Evolutionary conservation across 2,329 filamentous ascomycete species (phyloP), one percentile per base, ranked within the genome.

Genomic region (Talaromyces piceae): DNA sequence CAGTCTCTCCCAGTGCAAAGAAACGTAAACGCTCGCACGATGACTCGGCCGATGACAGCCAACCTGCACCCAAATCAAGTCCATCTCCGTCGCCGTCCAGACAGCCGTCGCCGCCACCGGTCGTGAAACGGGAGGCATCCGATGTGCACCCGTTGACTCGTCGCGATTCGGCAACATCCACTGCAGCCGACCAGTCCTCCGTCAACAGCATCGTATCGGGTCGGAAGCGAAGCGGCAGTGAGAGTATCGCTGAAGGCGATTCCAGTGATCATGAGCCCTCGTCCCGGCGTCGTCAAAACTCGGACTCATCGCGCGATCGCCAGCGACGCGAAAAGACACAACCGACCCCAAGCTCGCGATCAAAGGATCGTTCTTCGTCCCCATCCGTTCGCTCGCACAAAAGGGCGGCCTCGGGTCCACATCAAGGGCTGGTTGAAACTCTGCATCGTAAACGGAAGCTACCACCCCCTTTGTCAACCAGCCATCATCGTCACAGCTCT

Each of bases 401-500:
- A 57, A 63, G 67, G 56, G 64, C 63, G 26, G 57, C 59, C 13
- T 71, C 69, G 23, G 66, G 66, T 16, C 63, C 65, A 18, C 67
- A 65, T 16, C 57, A 60, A 20, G 49, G 53, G 22, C 51, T 51
- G n/a, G 49, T 50, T 5, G 60, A 59, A 30, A 41, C 58, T 13
- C 56, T 57, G 6, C 56, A 59, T 11, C 67, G 64, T 54, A 68
- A 63, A 54, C 56, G 59, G 47, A 75, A 71, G 53, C 62, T 65
- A 2, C 69, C 70, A 11, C 67, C 73, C 4, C 68, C 70, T 9
- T 58, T 70, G 18, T 57, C 69, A 28, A 67, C 71, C n/a, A 70
- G 67, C 18, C 67, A 65, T 25, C 64, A 61, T 48, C 66, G 72
- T 31, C 72, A 73, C 54, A 63, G 63, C 48, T 76, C 73, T 4